Base-by-base conservation (phyloP, 768 basidiomycete genomes). In the Amylocystis lapponica region DNA sequence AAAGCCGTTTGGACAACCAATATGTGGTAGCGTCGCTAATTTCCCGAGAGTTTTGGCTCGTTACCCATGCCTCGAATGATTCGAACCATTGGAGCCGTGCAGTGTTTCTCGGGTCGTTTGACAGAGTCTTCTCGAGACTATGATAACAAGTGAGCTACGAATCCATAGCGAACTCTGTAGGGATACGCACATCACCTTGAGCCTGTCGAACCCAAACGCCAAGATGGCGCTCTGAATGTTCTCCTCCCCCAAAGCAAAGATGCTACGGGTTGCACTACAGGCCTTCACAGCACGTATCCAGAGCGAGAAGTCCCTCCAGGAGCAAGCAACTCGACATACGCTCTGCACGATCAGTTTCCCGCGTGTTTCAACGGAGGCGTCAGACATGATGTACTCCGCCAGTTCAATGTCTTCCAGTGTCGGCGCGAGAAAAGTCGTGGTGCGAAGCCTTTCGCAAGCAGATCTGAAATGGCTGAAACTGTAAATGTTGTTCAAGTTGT, bases 211-310 rank as follows among this genome's bases (percentile, higher is more conserved):
- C 0, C 52, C 55, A 19, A 51, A 51, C 2, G 22, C 30, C 12
- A 20, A 23, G 2, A 49, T 23, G 8, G 49, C 47, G 4, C n/a
- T 14, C 9, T 14, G 31, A 13, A 36, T 21, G 35, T 33, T 13
- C n/a, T 39, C 39, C 17, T 31, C 36, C 3, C 34, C 36, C 19
- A 53, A 26, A 2, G 32, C 26, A 6, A n/a, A 10, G 3, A 48
- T 7, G 6, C 47, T 48, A 10, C 16, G 21, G 26, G 16, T 19
- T 13, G 37, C 33, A 26, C 34, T 39, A 38, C 54, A 51, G 9
- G 20, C 30, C 11, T 47, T 27, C 1, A 56, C 30, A 0, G 45
- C 39, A 1, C 39, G 46, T 25, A 36, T 14, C 49, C 51, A 56
- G 1, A 53, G 42, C 3, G 19, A 17, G 3, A 38, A 8, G 19